Base-by-base conservation (phyloP, 371 early-diverging fungal genomes). In the Encephalitozoon romaleae region DNA sequence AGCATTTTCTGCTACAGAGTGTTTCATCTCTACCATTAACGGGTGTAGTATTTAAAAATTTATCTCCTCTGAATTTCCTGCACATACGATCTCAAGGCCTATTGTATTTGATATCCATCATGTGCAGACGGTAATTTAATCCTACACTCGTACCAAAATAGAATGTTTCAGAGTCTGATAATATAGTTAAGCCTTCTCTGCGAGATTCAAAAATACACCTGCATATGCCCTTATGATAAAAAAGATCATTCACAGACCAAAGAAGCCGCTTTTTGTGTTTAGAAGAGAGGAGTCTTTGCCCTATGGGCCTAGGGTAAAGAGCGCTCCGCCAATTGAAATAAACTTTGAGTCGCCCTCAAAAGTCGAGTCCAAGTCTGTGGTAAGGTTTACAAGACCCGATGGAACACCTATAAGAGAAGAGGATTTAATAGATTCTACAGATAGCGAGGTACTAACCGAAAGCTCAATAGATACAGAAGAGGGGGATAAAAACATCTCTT, bases 201-300 rank as follows among this genome's bases (percentile, higher is more conserved):
- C 21, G 15, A 21, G 49, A 47, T 47, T 47, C 18, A 47, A 47
- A 47, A 47, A 47, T 47, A 47, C 21, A 15, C 15, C 49, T 15
- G 0, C 1, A 0, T 4, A 47, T 47, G 59, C 59, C 59, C 59
- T 38, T 59, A 43, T 74, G 51, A 55, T 47, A 43, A 74, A 74
- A 66, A 74, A 45, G 43, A 47, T 74, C 51, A 74, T 74, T 67
- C 65, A 49, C 63, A 74, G 59, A 66, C 47, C 41, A 25, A 66
- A 18, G 32, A 74, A 52, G 12, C 51, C 66, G 51, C 47, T 66
- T 34, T 45, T 74, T 30, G 39, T 55, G 34, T 51, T 74, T 52
- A 45, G 4, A 9, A 67, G 34, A 25, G 49, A 52, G 53, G 54
- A 53, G 59, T 39, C 64, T 67, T 41, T 43, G 21, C 51, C 23